Evolutionary conservation across 164 flowering plant genomes (phyloP).

Genomic region (Saururus chinensis): DNA sequence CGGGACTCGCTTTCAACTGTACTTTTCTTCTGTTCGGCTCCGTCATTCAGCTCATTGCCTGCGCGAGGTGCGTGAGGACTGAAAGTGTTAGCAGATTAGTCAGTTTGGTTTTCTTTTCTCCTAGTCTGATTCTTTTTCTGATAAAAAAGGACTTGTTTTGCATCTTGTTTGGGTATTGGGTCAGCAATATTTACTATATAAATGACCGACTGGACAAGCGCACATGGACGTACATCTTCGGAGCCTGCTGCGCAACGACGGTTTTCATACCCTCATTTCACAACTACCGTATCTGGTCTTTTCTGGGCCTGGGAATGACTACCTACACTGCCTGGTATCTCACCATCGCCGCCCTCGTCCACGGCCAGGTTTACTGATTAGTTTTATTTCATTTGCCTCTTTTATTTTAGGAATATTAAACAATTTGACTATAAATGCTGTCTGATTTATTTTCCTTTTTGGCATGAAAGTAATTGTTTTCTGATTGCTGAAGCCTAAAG

Average conservation of each 20-base stretch:
- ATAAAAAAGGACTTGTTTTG: background rate
- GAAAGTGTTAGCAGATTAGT: too few relatives aligned
- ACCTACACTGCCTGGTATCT: constrained; percentile 96
- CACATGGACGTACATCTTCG: constrained; percentile 95
- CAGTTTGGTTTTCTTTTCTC: background rate
- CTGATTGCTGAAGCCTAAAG: background rate
- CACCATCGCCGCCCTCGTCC: constrained; percentile 58
- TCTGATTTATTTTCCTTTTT: too few relatives aligned
- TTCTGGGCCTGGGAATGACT: constrained; percentile 93
- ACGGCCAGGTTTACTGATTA: constrained; percentile 95
- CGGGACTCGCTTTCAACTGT: constrained; percentile 84
- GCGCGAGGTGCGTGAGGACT: constrained; percentile 54
- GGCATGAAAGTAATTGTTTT: background rate
- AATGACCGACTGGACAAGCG: constrained; percentile 86
- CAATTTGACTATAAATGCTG: too few relatives aligned
- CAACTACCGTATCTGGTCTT: constrained; percentile 93
- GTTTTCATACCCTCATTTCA: constrained; percentile 95
- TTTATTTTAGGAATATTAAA: too few relatives aligned
- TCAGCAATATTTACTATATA: constrained; percentile 91
- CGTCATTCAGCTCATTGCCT: constrained; percentile 89
- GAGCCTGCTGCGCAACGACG: constrained; percentile 96
- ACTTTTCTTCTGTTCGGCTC: constrained; percentile 88
- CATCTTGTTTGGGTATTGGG: background rate
- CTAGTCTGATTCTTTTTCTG: background rate
- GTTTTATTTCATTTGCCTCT: too few relatives aligned